Conservation (phyloP, 2,329 filamentous ascomycete genomes). For the Phyllosticta paracitricarpa region DNA sequence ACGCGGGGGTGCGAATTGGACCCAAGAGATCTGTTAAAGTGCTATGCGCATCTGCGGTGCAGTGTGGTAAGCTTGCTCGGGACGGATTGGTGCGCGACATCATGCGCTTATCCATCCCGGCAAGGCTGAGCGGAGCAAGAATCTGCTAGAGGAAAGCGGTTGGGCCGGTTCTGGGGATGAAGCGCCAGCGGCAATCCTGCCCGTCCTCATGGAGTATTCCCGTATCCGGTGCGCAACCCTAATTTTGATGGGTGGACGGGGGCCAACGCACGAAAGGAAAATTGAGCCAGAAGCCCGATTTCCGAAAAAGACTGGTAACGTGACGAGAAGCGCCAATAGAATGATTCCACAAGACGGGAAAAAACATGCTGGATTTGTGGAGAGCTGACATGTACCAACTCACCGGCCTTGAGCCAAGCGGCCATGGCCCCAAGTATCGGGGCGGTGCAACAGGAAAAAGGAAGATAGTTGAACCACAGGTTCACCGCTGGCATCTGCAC, state of each 20-base stretch:
- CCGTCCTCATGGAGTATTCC: neutral
- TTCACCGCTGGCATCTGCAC: neutral
- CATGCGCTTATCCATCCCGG: conserved; percentile 2
- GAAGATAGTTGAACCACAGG: neutral
- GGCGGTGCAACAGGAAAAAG: conserved; percentile 5
- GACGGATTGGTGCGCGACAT: neutral
- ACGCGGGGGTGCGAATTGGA: neutral
- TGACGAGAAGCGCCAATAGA: neutral
- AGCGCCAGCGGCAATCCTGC: neutral
- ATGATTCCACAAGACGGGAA: neutral
- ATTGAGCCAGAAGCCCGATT: neutral
- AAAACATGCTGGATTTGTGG: neutral
- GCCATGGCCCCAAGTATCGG: neutral
- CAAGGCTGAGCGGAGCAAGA: conserved; percentile 8
- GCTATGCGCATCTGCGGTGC: neutral
- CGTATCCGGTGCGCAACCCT: neutral
- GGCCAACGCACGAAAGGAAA: neutral
- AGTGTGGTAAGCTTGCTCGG: neutral
- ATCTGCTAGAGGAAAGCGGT: neutral
- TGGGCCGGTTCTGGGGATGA: neutral
- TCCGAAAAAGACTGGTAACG: neutral
- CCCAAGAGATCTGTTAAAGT: neutral
- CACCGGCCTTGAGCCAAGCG: neutral
- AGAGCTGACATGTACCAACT: neutral
- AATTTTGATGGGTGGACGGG: neutral